These are phyloP conservation scores for Lithohypha guttulata DNA, from an alignment of 2,329 filamentous ascomycete genomes.

Conservation along the genomic window DNA sequence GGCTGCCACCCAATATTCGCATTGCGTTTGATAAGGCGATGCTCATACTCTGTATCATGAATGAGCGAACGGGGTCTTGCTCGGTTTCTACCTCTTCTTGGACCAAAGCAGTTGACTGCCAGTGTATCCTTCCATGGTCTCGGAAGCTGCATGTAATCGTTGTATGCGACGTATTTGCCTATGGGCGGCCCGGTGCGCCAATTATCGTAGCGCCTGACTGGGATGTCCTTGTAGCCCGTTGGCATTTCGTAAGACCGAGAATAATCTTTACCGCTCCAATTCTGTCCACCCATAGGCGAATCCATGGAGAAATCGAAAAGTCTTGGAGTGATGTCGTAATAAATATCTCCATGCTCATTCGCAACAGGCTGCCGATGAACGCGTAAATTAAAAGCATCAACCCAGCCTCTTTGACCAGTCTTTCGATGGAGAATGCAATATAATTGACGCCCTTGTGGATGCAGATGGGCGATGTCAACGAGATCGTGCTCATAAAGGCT, in stretches of 20 bases:
- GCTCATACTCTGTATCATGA: background rate
- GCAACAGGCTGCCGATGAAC: background rate
- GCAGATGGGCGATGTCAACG: slow-evolving; percentile 1
- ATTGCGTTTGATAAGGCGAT: slow-evolving; percentile 4
- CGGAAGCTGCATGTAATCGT: background rate
- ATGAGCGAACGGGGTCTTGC: background rate
- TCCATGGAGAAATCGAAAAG: background rate
- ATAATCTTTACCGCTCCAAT: background rate
- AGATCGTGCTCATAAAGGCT: background rate
- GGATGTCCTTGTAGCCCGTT: too few species aligned
- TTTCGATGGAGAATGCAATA: background rate
- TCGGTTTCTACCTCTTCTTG: background rate
- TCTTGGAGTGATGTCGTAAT: background rate
- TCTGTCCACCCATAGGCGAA: background rate
- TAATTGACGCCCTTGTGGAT: background rate
- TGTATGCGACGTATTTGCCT: background rate
- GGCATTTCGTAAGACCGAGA: background rate
- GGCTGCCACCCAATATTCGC: slow-evolving; percentile 4
- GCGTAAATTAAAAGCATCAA: background rate
- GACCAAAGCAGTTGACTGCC: background rate
- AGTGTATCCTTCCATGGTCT: background rate
- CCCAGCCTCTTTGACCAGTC: background rate
- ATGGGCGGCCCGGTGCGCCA: background rate
- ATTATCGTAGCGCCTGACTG: too few species aligned
- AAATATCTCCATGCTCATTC: background rate